A percentile compares a stretch with the other conserved stretches of the same genome.
Conservation (phyloP, 2,329 filamentous ascomycete species). For the Arthrobotrys pseudoclavata region DNA sequence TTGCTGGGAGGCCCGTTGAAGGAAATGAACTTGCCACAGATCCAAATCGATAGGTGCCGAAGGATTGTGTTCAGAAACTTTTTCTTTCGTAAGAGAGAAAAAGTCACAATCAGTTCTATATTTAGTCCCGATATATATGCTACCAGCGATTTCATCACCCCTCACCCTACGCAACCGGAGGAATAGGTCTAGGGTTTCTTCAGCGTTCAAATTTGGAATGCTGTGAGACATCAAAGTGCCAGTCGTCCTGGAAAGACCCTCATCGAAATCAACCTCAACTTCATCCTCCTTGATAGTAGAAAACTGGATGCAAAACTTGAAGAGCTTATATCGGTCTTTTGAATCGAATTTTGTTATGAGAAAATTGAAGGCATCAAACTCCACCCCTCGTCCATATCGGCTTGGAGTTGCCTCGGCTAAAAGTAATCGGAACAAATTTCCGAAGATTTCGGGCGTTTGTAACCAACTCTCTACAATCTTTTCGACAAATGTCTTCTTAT, state of each 20-base stretch:
- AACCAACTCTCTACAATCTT: neutral
- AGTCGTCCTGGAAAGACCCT: neutral
- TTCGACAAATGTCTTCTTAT: neutral
- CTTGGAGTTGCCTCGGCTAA: neutral
- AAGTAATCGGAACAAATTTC: neutral
- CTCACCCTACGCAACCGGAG: neutral
- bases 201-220: neutral
- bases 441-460: neutral
- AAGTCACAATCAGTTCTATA: neutral
- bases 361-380: neutral
- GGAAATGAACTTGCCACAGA: conserved; percentile 25
- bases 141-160: neutral
- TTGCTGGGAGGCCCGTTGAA: neutral
- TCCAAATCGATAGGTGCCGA: neutral
- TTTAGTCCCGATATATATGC: neutral
- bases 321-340: neutral
- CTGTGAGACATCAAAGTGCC: neutral
- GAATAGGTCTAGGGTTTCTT: conserved; percentile 24
- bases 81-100: neutral
- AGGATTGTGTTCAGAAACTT: neutral
- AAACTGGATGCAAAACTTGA: neutral
- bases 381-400: neutral
- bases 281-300: neutral
- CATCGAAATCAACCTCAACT: neutral
- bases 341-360: neutral